These are phyloP conservation scores for Salicornia ramosissima DNA, from an alignment of 148 eudicot species.

Conservation along the genomic window DNA sequence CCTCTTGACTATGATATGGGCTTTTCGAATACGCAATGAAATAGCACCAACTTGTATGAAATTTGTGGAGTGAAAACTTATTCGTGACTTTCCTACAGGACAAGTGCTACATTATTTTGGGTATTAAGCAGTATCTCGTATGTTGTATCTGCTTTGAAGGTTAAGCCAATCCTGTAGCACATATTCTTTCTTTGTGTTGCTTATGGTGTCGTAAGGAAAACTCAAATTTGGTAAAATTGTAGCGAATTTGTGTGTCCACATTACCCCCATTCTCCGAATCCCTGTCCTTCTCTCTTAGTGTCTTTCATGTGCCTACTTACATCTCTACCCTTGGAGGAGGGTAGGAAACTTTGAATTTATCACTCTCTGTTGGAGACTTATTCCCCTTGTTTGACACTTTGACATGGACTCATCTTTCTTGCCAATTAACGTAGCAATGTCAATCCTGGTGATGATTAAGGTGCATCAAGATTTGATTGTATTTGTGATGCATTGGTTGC, in stretches of 20 bases:
- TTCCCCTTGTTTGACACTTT: background rate
- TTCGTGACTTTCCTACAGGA: background rate
- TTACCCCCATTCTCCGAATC: background rate
- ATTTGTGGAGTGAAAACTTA: too few relatives aligned
- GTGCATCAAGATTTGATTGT: too few relatives aligned
- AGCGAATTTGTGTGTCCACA: background rate
- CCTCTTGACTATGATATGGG: background rate
- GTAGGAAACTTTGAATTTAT: background rate
- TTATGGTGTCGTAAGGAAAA: background rate
- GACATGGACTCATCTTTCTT: background rate
- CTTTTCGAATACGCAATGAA: background rate
- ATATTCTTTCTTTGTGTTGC: background rate
- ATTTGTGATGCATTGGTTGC: too few relatives aligned
- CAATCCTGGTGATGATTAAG: too few relatives aligned
- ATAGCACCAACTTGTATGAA: too few relatives aligned
- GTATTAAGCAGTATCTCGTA: background rate
- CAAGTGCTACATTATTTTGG: background rate
- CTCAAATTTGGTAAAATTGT: background rate
- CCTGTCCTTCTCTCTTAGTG: too few relatives aligned
- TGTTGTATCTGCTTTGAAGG: background rate
- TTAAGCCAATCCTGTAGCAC: background rate
- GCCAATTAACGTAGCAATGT: too few relatives aligned
- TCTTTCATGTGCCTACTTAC: background rate
- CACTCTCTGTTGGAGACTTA: background rate
- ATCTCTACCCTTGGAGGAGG: too few relatives aligned